Conservation (phyloP, 345 rosid genomes). For the Kernera saxatilis region DNA sequence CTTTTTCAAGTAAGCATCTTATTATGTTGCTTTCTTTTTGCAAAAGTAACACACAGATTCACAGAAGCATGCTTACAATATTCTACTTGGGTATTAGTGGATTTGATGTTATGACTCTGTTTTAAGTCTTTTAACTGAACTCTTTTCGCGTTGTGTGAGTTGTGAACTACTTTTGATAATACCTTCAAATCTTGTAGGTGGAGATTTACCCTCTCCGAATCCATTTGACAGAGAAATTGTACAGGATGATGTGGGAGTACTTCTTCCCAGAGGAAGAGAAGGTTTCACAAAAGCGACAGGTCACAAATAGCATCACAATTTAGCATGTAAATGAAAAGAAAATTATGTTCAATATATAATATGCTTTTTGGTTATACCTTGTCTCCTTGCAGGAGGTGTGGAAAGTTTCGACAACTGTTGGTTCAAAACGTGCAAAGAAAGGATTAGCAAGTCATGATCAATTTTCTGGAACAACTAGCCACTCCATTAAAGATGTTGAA, state of each 20-base stretch:
- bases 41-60: neutral
- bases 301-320: constrained; percentile 11
- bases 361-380: neutral
- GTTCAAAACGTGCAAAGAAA: constrained; percentile 69
- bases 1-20: constrained; percentile 60
- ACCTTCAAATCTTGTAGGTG: constrained; percentile 40
- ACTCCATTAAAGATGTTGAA: constrained; percentile 36
- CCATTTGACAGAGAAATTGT: constrained; percentile 88
- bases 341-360: neutral
- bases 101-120: neutral
- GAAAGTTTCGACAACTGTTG: constrained; percentile 84
- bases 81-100: neutral
- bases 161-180: neutral
- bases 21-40: neutral
- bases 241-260: constrained; percentile 94
- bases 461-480: constrained; percentile 41
- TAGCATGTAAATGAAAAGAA: neutral
- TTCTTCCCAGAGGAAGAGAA: constrained; percentile 90
- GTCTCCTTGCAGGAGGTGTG: constrained; percentile 65
- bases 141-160: neutral
- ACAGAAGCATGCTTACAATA: neutral
- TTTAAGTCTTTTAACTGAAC: neutral
- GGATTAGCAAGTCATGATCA: constrained; percentile 49
- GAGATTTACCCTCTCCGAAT: constrained; percentile 92
- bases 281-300: constrained; percentile 93